Base-by-base conservation (phyloP, 257 asterid species). In the Fraxinus americana region DNA sequence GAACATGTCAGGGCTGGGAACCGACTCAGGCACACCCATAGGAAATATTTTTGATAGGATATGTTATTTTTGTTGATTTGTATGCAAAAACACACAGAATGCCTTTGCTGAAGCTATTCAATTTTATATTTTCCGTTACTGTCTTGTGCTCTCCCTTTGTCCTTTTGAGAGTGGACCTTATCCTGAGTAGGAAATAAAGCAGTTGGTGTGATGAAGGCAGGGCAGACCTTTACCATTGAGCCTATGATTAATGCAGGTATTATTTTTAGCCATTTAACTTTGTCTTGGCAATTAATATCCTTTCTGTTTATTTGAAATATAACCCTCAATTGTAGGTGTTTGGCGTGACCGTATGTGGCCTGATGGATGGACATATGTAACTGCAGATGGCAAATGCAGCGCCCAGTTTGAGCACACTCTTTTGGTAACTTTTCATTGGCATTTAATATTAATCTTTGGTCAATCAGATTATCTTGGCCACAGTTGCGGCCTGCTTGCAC, bases 311-410 rank as follows among this genome's bases (percentile, higher is more conserved):
- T n/a, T 38, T 78, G 10, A 69, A 65, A 82, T 66, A 59, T 21
- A 61, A 38, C 67, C 66, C 80, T 70, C 45, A 14, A 7, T 63
- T 73, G 63, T 83, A 94, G 99, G 98, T 57, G 90, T 87, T 69
- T 93, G 99, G 98, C 97, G 93, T 43, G 99, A 95, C 77, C 93
- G 92, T 48, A 90, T 88, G 94, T 95, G 98, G 99, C 97, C 99
- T 57, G 98, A 95, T 89, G 99, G 99, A 78, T 95, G 99, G 99
- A 93, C 99, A 67, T 85, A 78, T 73, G 99, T 91, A 71, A 95
- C 99, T 71, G 94, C 94, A 2, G 99, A 95, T 82, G 99, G 99
- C 43, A 93, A 90, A 86, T 88, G 97, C 82, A 95, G 98, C 81
- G 98, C 98, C 59, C 99, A 95, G 82, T 95, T 95, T 82, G 98